These are phyloP conservation scores for Pseudogymnoascus sp. DNA, from an alignment of 2,329 filamentous ascomycete genomes.

Conservation along the genomic window DNA sequence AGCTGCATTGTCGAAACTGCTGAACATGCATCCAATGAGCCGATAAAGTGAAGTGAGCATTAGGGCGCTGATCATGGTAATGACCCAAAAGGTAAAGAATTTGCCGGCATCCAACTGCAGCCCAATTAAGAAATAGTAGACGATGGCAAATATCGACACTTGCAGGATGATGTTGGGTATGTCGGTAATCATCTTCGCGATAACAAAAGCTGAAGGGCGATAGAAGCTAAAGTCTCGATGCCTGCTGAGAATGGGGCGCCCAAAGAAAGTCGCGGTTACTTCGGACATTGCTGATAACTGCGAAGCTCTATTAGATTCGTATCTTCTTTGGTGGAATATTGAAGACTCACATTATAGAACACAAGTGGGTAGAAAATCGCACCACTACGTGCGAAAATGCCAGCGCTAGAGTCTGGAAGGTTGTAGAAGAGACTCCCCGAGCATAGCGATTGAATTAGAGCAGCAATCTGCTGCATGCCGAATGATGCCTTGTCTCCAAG, in stretches of 20 bases:
- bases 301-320: neutral
- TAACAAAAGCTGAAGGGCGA: constrained; percentile 52
- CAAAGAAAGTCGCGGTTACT: constrained; percentile 55
- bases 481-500: constrained; percentile 59
- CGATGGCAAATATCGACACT: constrained; percentile 47
- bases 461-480: constrained; percentile 53
- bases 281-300: constrained; percentile 55
- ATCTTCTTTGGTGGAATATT: neutral
- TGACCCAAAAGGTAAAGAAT: constrained; percentile 57
- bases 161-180: constrained; percentile 53
- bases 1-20: constrained; percentile 51
- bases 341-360: constrained; percentile 47
- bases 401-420: constrained; percentile 47
- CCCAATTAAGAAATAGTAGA: constrained; percentile 59
- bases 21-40: constrained; percentile 47
- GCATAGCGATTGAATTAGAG: constrained; percentile 53
- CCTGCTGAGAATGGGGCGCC: constrained; percentile 53
- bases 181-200: constrained; percentile 48
- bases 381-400: constrained; percentile 58
- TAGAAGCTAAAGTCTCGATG: constrained; percentile 52
- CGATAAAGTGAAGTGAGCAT: constrained; percentile 54
- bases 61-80: constrained; percentile 45
- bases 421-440: constrained; percentile 63
- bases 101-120: constrained; percentile 42
- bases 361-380: constrained; percentile 55